Base-by-base conservation (phyloP, 2,329 filamentous ascomycete genomes). In the Colletotrichum euphorbiae region DNA sequence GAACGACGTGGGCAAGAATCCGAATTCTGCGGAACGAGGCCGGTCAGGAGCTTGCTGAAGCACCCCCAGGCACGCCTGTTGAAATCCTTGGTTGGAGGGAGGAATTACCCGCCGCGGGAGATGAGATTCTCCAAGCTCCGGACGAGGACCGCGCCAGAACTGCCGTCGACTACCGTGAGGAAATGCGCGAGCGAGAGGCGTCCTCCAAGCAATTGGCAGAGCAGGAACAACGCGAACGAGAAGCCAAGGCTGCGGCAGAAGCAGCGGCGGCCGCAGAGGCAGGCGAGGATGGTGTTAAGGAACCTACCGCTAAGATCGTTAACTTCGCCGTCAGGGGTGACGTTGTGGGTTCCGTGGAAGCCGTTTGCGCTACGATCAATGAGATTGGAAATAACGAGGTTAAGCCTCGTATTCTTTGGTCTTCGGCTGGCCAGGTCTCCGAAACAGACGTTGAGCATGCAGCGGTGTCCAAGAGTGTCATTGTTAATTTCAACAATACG, bases 71-170 rank as follows among this genome's bases (percentile, higher is more conserved):
- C 40, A 96, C 91, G 31, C 94, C 97, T 0, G 92, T 97, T 3
- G 93, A 98, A 78, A 89, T 99, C 19, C 89, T 98, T 70, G 96
- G 96, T n/a, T 99, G 96, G 96, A 90, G 90, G 73, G 92, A 93
- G 40, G 90, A 93, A 71, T 79, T 87, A 6, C 95, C 96, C 1
- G 85, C 87, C 24, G 95, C 96, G 1, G 97, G 97, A 56, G 93
- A 97, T 74, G 89, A 93, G 81, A 91, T 97, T 8, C 84, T 99
- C 0, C 92, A 98, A 80, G 93, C 94, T 1, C 83, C 87, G 0
- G 89, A 90, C 72, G 94, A 98, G 80, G 87, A 89, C 68, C 90
- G 87, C 70, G 96, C 94, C 40, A 93, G 93, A 74, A 86, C 85
- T 2, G 95, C 96, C 0, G 86, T 95, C 2, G 87, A 91, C 2